Evolutionary conservation across 345 rosid species (phyloP).

Genomic region (Citrus hindsii): DNA sequence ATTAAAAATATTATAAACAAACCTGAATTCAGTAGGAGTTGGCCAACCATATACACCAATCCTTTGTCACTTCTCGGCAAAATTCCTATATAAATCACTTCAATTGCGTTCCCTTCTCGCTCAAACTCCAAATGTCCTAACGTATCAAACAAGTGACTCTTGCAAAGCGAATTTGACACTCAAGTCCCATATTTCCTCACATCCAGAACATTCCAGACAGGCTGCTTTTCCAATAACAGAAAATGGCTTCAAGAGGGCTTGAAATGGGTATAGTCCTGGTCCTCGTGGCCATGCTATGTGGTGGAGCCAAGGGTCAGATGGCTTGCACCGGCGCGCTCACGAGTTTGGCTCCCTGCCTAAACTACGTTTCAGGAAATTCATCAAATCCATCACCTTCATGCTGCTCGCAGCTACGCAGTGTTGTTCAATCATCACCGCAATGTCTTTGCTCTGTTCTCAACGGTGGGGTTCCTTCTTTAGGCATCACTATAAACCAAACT

Average conservation of each 20-base stretch:
- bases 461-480: slow-evolving; percentile 40
- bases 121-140: slow-evolving; percentile 10
- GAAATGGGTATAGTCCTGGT: slow-evolving; percentile 23
- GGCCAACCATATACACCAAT: slow-evolving; percentile 36
- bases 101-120: slow-evolving; percentile 8
- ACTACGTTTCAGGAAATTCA: slow-evolving; percentile 57
- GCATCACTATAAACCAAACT: slow-evolving; percentile 61
- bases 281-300: slow-evolving; percentile 26
- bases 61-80: slow-evolving; percentile 9
- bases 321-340: slow-evolving; percentile 31
- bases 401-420: slow-evolving; percentile 54
- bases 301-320: slow-evolving; percentile 29
- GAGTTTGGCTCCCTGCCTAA: slow-evolving; percentile 52
- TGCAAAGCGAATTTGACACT: not conserved
- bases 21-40: slow-evolving; percentile 19
- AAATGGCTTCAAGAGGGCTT: slow-evolving; percentile 29
- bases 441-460: slow-evolving; percentile 63
- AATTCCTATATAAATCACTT: slow-evolving; percentile 9
- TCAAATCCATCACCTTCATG: slow-evolving; percentile 59
- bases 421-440: slow-evolving; percentile 56
- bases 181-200: not conserved
- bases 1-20: not conserved
- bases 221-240: not conserved
- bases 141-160: slow-evolving; percentile 23
- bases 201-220: not conserved